phyloP scores from a whole-genome alignment of 2,329 filamentous ascomycete genomes.

The Phyllosticta citribraziliensis region DNA sequence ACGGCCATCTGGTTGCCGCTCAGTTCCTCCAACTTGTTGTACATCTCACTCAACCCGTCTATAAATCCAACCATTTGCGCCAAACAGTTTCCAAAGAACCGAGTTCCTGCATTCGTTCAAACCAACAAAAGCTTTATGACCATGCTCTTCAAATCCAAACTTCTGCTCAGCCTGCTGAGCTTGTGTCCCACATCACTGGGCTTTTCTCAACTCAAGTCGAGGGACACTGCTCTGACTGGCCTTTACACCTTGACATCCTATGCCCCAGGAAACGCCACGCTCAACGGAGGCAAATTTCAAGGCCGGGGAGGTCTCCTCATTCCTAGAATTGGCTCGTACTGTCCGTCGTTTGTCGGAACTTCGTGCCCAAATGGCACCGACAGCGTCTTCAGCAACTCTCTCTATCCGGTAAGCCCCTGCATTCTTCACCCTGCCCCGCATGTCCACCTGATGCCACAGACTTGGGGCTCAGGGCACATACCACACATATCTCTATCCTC shows the following conservation, averaged over 20 bases:
- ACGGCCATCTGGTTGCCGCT: background rate
- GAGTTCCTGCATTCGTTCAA: background rate
- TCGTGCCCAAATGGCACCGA: conserved; percentile 17
- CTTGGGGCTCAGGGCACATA: background rate
- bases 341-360: conserved; percentile 6
- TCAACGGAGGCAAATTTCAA: conserved; percentile 15
- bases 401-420: conserved; percentile 12
- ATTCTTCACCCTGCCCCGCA: background rate
- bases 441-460: too few relatives aligned
- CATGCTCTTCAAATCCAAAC: background rate
- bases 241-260: conserved; percentile 13
- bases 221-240: background rate
- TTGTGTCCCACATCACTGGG: background rate
- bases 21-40: background rate
- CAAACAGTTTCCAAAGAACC: background rate
- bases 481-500: background rate
- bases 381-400: conserved; percentile 10
- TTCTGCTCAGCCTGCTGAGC: background rate
- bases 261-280: conserved; percentile 7
- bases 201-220: background rate
- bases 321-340: conserved; percentile 11
- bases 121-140: background rate
- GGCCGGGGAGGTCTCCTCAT: conserved; percentile 12
- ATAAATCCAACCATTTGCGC: background rate
- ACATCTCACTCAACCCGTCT: background rate